phyloP scores from a whole-genome alignment of 768 basidiomycete species.

The Cystobasidium tubakii region DNA sequence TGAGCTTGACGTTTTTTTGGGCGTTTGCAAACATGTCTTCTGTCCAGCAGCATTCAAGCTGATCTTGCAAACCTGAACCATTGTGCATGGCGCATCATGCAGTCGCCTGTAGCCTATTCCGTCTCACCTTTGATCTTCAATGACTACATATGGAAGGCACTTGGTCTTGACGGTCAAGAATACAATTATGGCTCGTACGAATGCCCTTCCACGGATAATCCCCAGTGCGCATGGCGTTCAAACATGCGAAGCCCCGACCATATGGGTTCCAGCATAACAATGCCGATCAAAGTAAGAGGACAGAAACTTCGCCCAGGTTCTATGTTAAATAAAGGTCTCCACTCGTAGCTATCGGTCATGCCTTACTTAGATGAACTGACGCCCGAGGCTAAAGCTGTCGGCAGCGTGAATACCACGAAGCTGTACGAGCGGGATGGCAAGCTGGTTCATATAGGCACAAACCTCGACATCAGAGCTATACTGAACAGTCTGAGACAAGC shows the following conservation, averaged over 20 bases:
- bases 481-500: background rate
- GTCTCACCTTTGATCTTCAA: slow-evolving; percentile 9
- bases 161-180: background rate
- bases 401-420: slow-evolving; percentile 13
- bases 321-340: background rate
- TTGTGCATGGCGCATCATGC: background rate
- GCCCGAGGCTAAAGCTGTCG: slow-evolving; percentile 14
- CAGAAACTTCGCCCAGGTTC: background rate
- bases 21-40: too few relatives aligned
- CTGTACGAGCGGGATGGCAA: background rate
- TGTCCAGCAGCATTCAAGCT: too few relatives aligned
- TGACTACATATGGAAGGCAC: slow-evolving; percentile 13
- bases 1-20: background rate
- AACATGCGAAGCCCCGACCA: background rate
- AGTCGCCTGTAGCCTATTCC: slow-evolving; percentile 11
- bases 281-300: slow-evolving; percentile 20
- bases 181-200: background rate
- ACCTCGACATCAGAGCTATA: slow-evolving; percentile 19
- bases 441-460: background rate
- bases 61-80: background rate
- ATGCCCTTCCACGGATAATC: background rate
- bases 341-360: slow-evolving; percentile 1
- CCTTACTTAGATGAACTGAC: slow-evolving; percentile 16
- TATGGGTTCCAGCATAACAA: slow-evolving; percentile 9
- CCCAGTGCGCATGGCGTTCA: background rate